Evolutionary conservation across 164 flowering plant genomes (phyloP), one percentile per base, ranked within the genome.

Genomic region (Dillenia turbinata): DNA sequence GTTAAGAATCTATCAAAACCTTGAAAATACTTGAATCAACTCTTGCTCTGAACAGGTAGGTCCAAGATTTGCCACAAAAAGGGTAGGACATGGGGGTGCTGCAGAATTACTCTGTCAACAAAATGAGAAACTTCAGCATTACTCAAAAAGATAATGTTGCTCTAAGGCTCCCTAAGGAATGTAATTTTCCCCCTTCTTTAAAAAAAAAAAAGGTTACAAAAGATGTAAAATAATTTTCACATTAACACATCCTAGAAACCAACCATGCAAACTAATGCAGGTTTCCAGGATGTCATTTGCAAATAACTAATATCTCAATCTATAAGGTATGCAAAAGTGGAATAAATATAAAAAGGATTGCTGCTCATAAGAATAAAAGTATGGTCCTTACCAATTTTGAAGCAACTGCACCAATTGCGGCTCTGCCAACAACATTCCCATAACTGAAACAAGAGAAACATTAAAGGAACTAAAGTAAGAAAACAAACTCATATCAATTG

Each of bases 1-100:
- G 26, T 47, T 64, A 53, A 24, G 51, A 45, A 59, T 12, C 24
- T 19, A 50, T 12, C 16, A 69, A 64, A 60, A 89, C 99, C 96
- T 89, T 70, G 92, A 84, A 75, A 94, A 94, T 7, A 83, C 70
- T 82, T 88, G 86, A 64, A 53, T 75, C 51, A 94, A 85, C 70
- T 91, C 99, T 61, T 87, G 78, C 71, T 94, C 97, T 13, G 90
- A 63, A 73, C 92, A 89, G 49, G 67, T 66, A 60, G 87, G 92
- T n/a, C 90, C 99, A 52, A 94, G 67, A 71, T 82, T 89, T 56
- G 97, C 99, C 72, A 91, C 93, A 77, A 94, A 94, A 50, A 91
- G 79, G n/a, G 99, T 94, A 40, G 99, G 92, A 63, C 99, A 91
- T 44, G 95, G 94, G 13, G 73, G 70, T 47, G 66, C 66, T 47